Evolutionary conservation across 2,329 filamentous ascomycete species (phyloP), one percentile per base, ranked within the genome.

Genomic region (Penicillium nordicum): DNA sequence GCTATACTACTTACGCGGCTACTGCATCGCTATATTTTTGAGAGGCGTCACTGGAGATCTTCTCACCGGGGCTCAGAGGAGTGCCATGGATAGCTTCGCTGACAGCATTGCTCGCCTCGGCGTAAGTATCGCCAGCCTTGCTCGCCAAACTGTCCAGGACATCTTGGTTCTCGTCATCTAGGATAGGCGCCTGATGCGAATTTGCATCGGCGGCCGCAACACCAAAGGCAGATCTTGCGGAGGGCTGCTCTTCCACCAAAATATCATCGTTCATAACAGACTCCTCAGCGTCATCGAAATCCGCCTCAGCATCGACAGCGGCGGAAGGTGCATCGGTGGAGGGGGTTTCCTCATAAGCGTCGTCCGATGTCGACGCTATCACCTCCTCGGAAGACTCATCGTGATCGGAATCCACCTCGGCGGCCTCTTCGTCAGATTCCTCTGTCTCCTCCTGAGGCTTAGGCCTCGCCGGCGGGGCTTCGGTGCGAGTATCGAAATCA

Each of bases 401-500:
- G n/a, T 37, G n/a, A 40, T 53, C 53, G 8, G 54, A 40, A 32
- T 60, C 61, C n/a, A 40, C 27, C 43, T 38, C 38, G 32, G 29
- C 7, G 16, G 59, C 53, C 27, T 50, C 56, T 10, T 53, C 61
- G 9, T 45, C 53, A 21, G 41, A 21, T 37, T 62, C 63, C 47
- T 67, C 59, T 34, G 60, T 38, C 21, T 57, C 55, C 16, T 50
- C 34, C 10, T 51, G 55, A n/a, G 65, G 65, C 61, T 69, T 69
- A 6, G 66, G 69, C 40, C 64, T 66, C 32, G 62, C 58, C n/a
- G 65, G 74, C 34, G 60, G 77, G 66, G 67, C 40, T 14, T 67
- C 69, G 16, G 77, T 78, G 49, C 87, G 86, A 44, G 83, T 85
- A 46, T 88, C 86, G 67, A 96, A 97, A 70, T 96, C 86, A 50